Conservation (phyloP, 2,329 filamentous ascomycete genomes). For the Scortechinia acanthostroma region DNA sequence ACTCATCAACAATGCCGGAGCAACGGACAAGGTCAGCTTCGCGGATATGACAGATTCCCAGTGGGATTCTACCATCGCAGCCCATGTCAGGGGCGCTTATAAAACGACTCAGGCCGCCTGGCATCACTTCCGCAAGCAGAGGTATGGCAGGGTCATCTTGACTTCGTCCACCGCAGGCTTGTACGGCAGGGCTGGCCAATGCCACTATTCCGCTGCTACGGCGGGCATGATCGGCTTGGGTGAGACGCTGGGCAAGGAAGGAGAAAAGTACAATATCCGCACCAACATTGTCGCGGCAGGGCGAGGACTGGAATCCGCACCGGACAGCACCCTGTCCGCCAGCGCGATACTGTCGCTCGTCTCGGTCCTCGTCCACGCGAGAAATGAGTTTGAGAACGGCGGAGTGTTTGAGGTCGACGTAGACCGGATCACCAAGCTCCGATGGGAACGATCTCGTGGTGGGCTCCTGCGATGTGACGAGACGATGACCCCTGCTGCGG, state of each 20-base stretch:
- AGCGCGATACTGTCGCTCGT: conserved; percentile 92
- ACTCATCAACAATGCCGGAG: conserved; percentile 96
- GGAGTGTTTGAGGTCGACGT: conserved; percentile 90
- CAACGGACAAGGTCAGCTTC: conserved; percentile 89
- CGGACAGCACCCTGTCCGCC: conserved; percentile 89
- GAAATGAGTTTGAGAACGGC: conserved; percentile 75
- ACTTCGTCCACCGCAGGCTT: conserved; percentile 92
- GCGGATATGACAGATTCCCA: conserved; percentile 97
- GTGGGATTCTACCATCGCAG: conserved; percentile 90
- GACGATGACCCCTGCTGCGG: conserved; percentile 77
- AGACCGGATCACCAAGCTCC: conserved; percentile 83
- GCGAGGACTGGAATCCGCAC: conserved; percentile 35
- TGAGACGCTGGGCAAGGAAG: conserved; percentile 95
- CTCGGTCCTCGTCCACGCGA: conserved; percentile 78
- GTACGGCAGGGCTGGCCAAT: conserved; percentile 91
- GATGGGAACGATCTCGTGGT: conserved; percentile 90
- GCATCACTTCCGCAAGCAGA: conserved; percentile 97
- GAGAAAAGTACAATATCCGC: conserved; percentile 94
- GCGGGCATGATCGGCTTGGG: conserved; percentile 93
- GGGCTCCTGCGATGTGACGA: conserved; percentile 83
- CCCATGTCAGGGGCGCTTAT: conserved; percentile 89
- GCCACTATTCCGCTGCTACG: conserved; percentile 97
- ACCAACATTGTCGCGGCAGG: conserved; percentile 91
- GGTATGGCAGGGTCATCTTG: conserved; percentile 94
- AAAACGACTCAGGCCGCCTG: conserved; percentile 92